Conservation (phyloP, 805 yeast species). For the Candida arabinofermentans region DNA sequence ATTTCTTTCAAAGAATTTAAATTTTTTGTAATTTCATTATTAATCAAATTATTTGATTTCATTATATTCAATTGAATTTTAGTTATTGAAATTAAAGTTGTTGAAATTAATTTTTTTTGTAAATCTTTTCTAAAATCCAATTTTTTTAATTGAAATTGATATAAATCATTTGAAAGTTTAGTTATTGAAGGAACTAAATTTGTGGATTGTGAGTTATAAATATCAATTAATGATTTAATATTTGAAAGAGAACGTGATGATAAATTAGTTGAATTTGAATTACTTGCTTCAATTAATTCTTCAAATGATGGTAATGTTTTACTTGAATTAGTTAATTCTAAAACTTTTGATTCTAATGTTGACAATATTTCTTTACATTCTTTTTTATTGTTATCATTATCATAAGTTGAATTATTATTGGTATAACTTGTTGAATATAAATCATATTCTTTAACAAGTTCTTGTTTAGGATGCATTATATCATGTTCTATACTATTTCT, state of each 20-base stretch:
- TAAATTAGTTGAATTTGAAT: conserved; percentile 24
- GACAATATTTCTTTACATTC: conserved; percentile 19
- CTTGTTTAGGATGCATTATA: conserved; percentile 31
- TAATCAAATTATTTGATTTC: conserved; percentile 28
- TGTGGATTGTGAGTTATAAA: conserved; percentile 19
- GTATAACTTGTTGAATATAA: too few species aligned
- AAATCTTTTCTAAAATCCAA: conserved; percentile 30
- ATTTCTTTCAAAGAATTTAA: conserved; percentile 28
- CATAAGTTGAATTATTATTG: too few species aligned
- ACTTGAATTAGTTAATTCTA: conserved; percentile 17
- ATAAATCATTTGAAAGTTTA: conserved; percentile 32
- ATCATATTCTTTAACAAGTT: conserved; percentile 40
- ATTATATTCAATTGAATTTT: conserved; percentile 36
- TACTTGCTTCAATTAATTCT: conserved; percentile 28
- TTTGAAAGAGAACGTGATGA: conserved; percentile 22
- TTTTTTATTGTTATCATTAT: conserved; percentile 11
- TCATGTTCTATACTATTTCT: conserved; percentile 34
- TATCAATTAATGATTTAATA: conserved; percentile 17
- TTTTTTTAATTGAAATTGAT: conserved; percentile 33
- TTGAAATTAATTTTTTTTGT: conserved; percentile 32
- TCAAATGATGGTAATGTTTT: conserved; percentile 27
- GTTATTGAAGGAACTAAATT: conserved; percentile 31
- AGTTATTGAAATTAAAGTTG: conserved; percentile 33
- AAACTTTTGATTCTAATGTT: conserved; percentile 22
- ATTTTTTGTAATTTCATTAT: conserved; percentile 29